Evolutionary conservation across 805 yeast genomes (phyloP), one percentile per base, ranked within the genome.

Genomic region (Torulaspora gathmanii): DNA sequence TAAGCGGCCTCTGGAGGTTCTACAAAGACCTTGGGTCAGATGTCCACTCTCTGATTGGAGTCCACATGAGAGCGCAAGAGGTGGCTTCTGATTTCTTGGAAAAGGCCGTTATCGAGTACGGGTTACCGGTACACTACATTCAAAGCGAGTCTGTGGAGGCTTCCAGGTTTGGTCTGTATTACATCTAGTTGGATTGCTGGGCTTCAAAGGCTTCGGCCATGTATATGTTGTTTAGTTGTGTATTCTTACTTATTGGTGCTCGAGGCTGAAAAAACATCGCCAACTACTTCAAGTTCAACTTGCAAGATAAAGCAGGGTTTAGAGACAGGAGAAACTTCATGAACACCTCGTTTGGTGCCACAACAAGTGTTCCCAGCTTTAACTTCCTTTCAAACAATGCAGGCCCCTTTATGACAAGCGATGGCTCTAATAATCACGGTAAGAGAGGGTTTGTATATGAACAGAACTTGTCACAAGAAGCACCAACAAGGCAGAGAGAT

Each of bases 11-110:
- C 13, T 26, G 43, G 9, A 25, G 37, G 5, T 46, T 39, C 27
- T 57, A 45, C 38, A 27, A 28, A 7, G 5, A 4, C n/a, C 37
- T 42, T 15, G 37, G 40, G 1, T 28, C 37, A 13, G 17, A 36
- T 2, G 40, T 48, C 1, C 53, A 44, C 9, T 54, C 56, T 10
- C 31, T 64, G 5, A 41, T 64, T 2, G 70, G 68, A 3, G 43
- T 65, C 8, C 70, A 65, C 33, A 41, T 65, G 29, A 48, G 69
- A 39, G 57, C 66, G 2, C 62, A 65, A 41, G 63, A 57, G 5
- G 56, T 63, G 1, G 45, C 61, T 1, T 49, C 58, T 9, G 42
- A 39, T 7, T 65, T 65, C 40, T 46, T 65, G 13, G 60, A 60
- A 17, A 47, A 51, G 15, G 63, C 65, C 0, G 33, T 64, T 11